Base-by-base conservation (phyloP, 2,329 filamentous ascomycete genomes). In the Cordyceps militaris region DNA sequence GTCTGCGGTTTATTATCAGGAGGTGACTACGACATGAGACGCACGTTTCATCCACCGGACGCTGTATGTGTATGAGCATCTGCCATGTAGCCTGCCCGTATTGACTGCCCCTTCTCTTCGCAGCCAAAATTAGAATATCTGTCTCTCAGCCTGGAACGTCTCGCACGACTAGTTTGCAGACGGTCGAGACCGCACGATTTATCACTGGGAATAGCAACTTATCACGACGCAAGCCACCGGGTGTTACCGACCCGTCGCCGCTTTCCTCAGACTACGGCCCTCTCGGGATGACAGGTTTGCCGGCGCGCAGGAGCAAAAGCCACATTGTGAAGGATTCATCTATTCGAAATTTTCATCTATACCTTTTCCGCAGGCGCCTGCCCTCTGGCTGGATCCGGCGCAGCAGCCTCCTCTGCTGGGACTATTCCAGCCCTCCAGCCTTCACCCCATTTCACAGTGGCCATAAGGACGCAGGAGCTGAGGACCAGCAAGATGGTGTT, bases 401-500 rank as follows among this genome's bases (percentile, higher is more conserved):
- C 28, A 6, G 40, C 10, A 26, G 44, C 6, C 14, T 56, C 14
- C 30, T 42, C 48, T 21, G 13, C 66, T 28, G 62, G 63, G 44
- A 74, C 68, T n/a, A 71, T 69, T 8, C 47, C 60, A 44, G 72
- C 69, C 51, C 74, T 65, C 76, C 75, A 78, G 13, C 58, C 57
- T 58, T 72, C 67, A 14, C 75, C 75, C 67, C 72, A 71, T 44
- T 64, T 67, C 57, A 77, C 71, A 6, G 72, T 69, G 11, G 71
- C 67, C 62, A 70, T 67, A 4, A 73, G 67, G 26, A 70, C 72
- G 19, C 70, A 43, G 3, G 73, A 66, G 28, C 73, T 71, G n/a
- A 64, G 57, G 16, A 74, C 62, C 56, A 78, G 59, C 50, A 76
- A 70, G 5, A 66, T 61, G 4, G 67, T 66, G 11, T 72, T 74